phyloP scores from a whole-genome alignment of 768 basidiomycete genomes.

The Auricularia heimuer region DNA sequence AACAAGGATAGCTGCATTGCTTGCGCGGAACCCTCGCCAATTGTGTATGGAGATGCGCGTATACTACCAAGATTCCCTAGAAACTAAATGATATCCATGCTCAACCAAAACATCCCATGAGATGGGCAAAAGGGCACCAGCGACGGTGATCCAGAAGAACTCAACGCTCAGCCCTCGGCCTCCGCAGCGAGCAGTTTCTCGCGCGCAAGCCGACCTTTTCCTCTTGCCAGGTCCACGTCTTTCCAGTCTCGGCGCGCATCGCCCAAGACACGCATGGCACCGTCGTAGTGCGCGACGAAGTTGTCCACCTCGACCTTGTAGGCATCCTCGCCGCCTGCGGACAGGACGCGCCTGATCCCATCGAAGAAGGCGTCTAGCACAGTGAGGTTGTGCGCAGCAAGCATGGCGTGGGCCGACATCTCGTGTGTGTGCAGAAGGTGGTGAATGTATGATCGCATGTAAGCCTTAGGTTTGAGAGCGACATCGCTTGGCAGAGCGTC shows the following conservation, averaged over 20 bases:
- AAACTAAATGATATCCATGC: too few relatives aligned
- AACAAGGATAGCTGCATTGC: not conserved
- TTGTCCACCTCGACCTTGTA: constrained; percentile 21
- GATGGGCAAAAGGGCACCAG: too few relatives aligned
- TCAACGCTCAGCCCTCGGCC: not conserved
- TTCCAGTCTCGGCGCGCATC: constrained; percentile 49
- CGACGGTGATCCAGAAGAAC: too few relatives aligned
- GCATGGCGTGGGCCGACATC: constrained; percentile 73
- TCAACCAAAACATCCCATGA: too few relatives aligned
- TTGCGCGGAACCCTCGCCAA: not conserved
- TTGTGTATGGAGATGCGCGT: too few relatives aligned
- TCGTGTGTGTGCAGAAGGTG: constrained; percentile 84
- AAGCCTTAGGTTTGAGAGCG: constrained; percentile 20
- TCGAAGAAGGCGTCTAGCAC: constrained; percentile 58
- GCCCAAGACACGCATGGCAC: constrained; percentile 32
- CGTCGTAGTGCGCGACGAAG: constrained; percentile 47
- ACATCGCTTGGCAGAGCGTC: constrained; percentile 18
- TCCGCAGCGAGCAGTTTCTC: constrained; percentile 39
- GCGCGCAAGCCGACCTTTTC: constrained; percentile 63
- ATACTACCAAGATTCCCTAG: too few relatives aligned
- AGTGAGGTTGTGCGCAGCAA: constrained; percentile 65
- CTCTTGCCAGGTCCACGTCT: constrained; percentile 58
- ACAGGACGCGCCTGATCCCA: constrained; percentile 33
- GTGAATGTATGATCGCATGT: constrained; percentile 62
- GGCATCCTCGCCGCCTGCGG: constrained; percentile 24